Evolutionary conservation across 2,329 filamentous ascomycete species (phyloP), one percentile per base, ranked within the genome.

Genomic region (Colletotrichum tamarilloi): DNA sequence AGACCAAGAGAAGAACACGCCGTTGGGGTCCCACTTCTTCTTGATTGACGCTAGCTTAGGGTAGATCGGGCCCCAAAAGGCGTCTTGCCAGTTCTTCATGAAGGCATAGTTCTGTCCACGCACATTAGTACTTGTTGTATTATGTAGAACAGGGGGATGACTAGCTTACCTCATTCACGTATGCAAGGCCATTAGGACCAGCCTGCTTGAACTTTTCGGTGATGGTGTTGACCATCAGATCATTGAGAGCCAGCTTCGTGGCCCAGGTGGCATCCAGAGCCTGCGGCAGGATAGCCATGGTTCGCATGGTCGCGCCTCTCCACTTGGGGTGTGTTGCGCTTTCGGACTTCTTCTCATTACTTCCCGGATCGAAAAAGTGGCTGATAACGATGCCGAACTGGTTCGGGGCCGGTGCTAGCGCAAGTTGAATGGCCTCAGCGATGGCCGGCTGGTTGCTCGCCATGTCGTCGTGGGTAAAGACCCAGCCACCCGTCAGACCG

Each of bases 1-100:
- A 26, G 72, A 75, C 63, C 64, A 68, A 3, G 72, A 67, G 63
- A 87, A 87, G 38, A 88, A 88, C 5, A 91, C 71, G 2, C 78
- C 76, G 1, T 79, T 68, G 0, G 84, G 81, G 75, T 90, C 89
- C 75, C 85, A 90, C 76, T 83, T 85, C 46, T 81, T 77, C 83
- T 91, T 91, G 26, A 90, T 81, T 0, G 52, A 49, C n/a, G 82
- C 70, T 12, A 89, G 77, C 12, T 73, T 76, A 1, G 73, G 67
- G 38, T 74, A 76, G 16, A 74, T 11, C 1, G 65, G 58, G 7
- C 73, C 74, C 73, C 73, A 75, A 32, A 75, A 74, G 5, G 73
- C 65, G 16, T 75, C 72, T 9, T 75, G 72, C 73, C 73, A 74
- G 24, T 75, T 65, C 26, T 73, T 68, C 68, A 73, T 74, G 46